Conservation (phyloP, 176 grass and related monocot species). For the Musa troglodytarum region DNA sequence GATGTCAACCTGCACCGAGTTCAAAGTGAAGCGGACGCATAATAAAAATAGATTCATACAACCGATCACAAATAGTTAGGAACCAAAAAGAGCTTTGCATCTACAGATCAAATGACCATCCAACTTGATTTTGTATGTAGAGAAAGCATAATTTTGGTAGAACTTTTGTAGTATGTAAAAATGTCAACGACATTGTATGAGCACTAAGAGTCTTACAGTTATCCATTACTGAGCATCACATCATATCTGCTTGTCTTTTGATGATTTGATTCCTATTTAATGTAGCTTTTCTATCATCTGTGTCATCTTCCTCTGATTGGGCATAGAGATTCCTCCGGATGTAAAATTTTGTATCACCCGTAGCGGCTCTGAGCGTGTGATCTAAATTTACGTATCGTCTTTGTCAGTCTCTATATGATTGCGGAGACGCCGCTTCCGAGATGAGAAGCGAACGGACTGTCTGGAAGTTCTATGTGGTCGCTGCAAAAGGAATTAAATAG, state of each 20-base stretch:
- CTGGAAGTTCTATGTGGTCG: slow-evolving; percentile 16
- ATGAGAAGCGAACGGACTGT: slow-evolving; percentile 11
- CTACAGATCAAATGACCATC: too few species aligned
- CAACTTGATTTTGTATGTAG: too few species aligned
- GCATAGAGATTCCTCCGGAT: not conserved
- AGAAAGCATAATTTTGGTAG: too few species aligned
- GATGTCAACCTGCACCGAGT: not conserved
- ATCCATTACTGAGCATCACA: not conserved
- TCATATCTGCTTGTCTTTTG: too few species aligned
- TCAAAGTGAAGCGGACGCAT: too few species aligned
- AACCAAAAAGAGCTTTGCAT: too few species aligned
- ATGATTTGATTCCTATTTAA: not conserved
- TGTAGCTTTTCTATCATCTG: not conserved
- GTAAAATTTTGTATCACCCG: slow-evolving; percentile 1
- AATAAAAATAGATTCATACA: too few species aligned
- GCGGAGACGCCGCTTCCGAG: not conserved
- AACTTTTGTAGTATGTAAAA: not conserved
- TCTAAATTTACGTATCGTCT: not conserved
- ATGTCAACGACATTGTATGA: not conserved
- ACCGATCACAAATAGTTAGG: too few species aligned
- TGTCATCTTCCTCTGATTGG: not conserved
- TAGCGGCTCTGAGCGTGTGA: not conserved
- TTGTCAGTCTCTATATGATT: not conserved
- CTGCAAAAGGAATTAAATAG: slow-evolving; percentile 6
- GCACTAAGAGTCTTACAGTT: not conserved